Conservation (phyloP, 2,329 filamentous ascomycete species). For the Nemania diffusa region DNA sequence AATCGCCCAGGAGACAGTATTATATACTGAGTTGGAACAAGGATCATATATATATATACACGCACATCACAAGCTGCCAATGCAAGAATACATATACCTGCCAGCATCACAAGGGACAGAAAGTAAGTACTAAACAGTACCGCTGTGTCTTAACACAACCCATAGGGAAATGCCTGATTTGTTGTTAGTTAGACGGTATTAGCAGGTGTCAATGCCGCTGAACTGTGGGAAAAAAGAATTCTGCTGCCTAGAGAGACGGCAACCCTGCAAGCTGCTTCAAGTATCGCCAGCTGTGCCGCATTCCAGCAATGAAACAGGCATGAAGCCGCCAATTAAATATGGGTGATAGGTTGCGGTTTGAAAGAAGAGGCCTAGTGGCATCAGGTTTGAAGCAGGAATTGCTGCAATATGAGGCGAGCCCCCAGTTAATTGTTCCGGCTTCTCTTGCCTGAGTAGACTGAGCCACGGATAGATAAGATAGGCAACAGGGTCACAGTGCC, state of each 20-base stretch:
- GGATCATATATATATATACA: slow-evolving; percentile 5
- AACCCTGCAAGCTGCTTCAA: neutral
- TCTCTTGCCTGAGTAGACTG: too few relatives aligned
- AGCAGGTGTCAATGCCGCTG: neutral
- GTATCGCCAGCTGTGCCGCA: neutral
- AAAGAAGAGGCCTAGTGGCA: neutral
- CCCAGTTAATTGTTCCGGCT: too few relatives aligned
- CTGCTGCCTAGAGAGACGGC: slow-evolving; percentile 1
- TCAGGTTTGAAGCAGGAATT: neutral
- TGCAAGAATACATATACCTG: neutral
- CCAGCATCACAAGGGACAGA: neutral
- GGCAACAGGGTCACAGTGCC: too few relatives aligned
- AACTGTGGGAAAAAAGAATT: neutral
- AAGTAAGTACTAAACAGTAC: neutral
- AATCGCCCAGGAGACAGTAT: neutral
- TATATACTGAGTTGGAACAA: neutral
- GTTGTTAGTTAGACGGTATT: neutral
- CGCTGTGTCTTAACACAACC: neutral
- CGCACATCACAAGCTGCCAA: neutral
- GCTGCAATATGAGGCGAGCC: neutral
- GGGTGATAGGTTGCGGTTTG: neutral
- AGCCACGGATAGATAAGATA: too few relatives aligned
- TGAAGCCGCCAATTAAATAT: neutral
- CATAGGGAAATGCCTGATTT: neutral
- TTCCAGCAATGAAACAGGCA: neutral